phyloP scores from a whole-genome alignment of 2,329 filamentous ascomycete genomes.

The Lasiodiplodia citricola region DNA sequence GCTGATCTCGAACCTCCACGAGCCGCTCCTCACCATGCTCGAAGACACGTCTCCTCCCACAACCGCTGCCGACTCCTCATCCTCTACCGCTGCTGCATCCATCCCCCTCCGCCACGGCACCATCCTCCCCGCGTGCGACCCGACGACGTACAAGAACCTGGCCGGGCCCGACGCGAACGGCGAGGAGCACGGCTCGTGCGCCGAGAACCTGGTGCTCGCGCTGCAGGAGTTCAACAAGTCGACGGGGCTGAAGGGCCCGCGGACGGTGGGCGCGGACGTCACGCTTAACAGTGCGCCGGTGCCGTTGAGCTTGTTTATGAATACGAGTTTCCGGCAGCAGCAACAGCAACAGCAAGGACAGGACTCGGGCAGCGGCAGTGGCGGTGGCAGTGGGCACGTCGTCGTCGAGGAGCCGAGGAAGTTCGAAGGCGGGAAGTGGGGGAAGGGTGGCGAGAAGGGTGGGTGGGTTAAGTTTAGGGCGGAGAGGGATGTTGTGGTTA shows the following conservation, averaged over 20 bases:
- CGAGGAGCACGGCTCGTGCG: slow-evolving; percentile 54
- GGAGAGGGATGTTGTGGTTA: slow-evolving; percentile 44
- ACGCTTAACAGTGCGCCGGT: slow-evolving; percentile 55
- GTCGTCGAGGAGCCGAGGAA: slow-evolving; percentile 38
- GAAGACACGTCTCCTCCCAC: slow-evolving; percentile 52
- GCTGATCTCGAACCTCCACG: slow-evolving; percentile 53
- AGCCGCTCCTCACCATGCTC: slow-evolving; percentile 52
- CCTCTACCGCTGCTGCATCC: slow-evolving; percentile 38
- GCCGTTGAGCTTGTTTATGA: slow-evolving; percentile 53
- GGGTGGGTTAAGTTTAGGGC: slow-evolving; percentile 42
- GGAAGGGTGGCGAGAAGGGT: slow-evolving; percentile 38
- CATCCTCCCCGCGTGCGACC: slow-evolving; percentile 55
- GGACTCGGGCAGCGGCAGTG: not conserved
- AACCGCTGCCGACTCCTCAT: slow-evolving; percentile 29
- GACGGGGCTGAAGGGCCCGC: slow-evolving; percentile 52
- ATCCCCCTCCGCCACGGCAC: slow-evolving; percentile 52
- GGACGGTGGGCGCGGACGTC: slow-evolving; percentile 54
- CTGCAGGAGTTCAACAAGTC: slow-evolving; percentile 55
- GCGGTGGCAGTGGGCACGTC: slow-evolving; percentile 28
- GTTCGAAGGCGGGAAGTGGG: slow-evolving; percentile 15
- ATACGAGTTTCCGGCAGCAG: slow-evolving; percentile 31
- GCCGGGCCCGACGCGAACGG: slow-evolving; percentile 43
- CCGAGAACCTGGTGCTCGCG: slow-evolving; percentile 56
- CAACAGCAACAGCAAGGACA: not conserved
- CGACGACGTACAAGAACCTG: slow-evolving; percentile 48